phyloP scores from a whole-genome alignment of 305 asterid species.

The Galium porrigens region DNA sequence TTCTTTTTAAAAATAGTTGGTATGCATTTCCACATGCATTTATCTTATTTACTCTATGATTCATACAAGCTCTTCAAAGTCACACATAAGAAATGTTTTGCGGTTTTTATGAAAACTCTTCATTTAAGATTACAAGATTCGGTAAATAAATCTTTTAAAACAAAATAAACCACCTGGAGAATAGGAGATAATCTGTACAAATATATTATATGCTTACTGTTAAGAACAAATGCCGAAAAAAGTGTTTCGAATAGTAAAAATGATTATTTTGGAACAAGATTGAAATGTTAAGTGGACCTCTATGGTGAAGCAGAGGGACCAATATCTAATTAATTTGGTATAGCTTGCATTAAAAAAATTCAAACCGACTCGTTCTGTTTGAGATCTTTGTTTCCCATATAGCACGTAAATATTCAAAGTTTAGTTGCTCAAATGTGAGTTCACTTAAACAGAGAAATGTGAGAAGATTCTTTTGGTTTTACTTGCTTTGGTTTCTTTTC shows the following conservation, averaged over 20 bases:
- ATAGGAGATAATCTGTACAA: not conserved
- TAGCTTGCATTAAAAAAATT: not conserved
- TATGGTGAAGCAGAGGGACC: not conserved
- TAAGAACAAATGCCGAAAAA: not conserved
- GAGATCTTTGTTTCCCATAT: too few species aligned
- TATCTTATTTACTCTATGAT: not conserved
- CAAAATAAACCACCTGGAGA: not conserved
- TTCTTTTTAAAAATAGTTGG: not conserved
- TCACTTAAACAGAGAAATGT: too few species aligned
- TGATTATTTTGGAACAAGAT: not conserved
- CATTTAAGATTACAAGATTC: not conserved
- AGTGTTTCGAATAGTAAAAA: not conserved
- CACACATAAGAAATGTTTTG: not conserved
- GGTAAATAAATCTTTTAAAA: not conserved
- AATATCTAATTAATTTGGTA: too few species aligned
- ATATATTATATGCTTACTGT: too few species aligned
- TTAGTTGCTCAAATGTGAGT: too few species aligned
- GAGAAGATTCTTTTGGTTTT: not conserved
- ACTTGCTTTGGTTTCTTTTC: not conserved
- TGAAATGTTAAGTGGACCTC: not conserved
- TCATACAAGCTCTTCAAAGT: not conserved
- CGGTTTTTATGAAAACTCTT: not conserved
- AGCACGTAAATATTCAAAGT: too few species aligned
- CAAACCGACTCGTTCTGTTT: not conserved
- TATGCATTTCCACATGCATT: not conserved